Conservation (phyloP, 306 rosid species). For the Corylus heterophylla region DNA sequence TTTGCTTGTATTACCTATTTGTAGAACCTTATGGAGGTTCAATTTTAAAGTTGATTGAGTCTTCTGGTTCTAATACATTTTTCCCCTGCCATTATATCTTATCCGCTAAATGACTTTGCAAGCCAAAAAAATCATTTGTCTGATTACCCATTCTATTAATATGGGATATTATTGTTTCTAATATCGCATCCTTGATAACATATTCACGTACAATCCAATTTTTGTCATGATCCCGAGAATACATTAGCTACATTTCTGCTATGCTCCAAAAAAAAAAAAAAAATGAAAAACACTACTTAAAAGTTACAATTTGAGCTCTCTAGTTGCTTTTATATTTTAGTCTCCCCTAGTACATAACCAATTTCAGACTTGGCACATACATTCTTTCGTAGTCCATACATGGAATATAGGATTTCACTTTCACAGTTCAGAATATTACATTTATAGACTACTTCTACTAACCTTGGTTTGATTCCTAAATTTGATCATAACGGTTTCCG, state of each 20-base stretch:
- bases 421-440: too few species aligned
- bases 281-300: too few species aligned
- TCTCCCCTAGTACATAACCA: too few species aligned
- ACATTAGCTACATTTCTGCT: too few species aligned
- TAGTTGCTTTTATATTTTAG: too few species aligned
- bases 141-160: background rate
- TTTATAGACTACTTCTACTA: conserved; percentile 6
- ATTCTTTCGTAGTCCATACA: too few species aligned
- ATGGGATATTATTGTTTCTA: background rate
- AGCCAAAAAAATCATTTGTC: background rate
- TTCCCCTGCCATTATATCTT: background rate
- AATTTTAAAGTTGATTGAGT: background rate
- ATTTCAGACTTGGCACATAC: too few species aligned
- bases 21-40: background rate
- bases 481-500: background rate
- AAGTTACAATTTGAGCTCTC: too few species aligned
- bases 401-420: too few species aligned
- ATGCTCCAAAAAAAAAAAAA: too few species aligned
- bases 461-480: conserved; percentile 17
- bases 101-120: background rate
- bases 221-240: too few species aligned
- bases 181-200: background rate
- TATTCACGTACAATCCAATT: background rate
- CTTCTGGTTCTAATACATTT: background rate
- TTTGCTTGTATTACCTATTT: background rate